These are phyloP conservation scores for Scleroderma citrinum DNA, from an alignment of 768 basidiomycete genomes.

Conservation along the genomic window DNA sequence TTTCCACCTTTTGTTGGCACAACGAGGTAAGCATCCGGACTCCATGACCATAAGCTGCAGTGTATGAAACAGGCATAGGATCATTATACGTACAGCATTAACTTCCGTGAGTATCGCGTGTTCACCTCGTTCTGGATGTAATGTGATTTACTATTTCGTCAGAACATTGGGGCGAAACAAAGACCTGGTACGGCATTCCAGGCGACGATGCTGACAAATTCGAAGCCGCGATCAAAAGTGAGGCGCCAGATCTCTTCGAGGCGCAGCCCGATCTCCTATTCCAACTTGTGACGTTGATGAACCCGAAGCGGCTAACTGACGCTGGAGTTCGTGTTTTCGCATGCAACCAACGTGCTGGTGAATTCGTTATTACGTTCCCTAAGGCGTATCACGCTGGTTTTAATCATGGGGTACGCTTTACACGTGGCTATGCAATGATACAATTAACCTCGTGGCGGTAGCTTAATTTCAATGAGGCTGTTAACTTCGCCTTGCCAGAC, in stretches of 20 bases:
- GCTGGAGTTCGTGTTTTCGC: conserved; percentile 90
- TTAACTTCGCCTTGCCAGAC: conserved; percentile 95
- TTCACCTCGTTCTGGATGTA: conserved; percentile 12
- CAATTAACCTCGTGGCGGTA: conserved; percentile 31
- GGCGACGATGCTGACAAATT: conserved; percentile 95
- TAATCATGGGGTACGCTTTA: conserved; percentile 85
- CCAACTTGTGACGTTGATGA: conserved; percentile 97
- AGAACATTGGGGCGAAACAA: conserved; percentile 99
- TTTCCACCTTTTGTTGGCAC: conserved; percentile 99
- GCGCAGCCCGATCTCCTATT: conserved; percentile 96
- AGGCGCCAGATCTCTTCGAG: conserved; percentile 97
- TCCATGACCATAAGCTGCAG: conserved; percentile 17
- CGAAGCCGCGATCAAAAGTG: conserved; percentile 89
- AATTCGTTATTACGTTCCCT: conserved; percentile 96
- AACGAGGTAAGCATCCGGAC: conserved; percentile 64
- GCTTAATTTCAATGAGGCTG: conserved; percentile 99
- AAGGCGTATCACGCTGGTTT: conserved; percentile 98
- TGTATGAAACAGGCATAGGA: conserved; percentile 48
- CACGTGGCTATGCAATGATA: conserved; percentile 16
- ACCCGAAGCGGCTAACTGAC: conserved; percentile 77
- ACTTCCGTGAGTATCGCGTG: conserved; percentile 64
- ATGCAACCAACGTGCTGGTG: conserved; percentile 94
- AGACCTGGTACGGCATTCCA: conserved; percentile 99
- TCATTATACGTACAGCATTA: conserved; percentile 96
- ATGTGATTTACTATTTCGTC: conserved; percentile 22